Percentiles rank a stretch among this genome's conserved stretches.
phyloP scores from a whole-genome alignment of 116 monocot genomes.

The Thalassia testudinum region DNA sequence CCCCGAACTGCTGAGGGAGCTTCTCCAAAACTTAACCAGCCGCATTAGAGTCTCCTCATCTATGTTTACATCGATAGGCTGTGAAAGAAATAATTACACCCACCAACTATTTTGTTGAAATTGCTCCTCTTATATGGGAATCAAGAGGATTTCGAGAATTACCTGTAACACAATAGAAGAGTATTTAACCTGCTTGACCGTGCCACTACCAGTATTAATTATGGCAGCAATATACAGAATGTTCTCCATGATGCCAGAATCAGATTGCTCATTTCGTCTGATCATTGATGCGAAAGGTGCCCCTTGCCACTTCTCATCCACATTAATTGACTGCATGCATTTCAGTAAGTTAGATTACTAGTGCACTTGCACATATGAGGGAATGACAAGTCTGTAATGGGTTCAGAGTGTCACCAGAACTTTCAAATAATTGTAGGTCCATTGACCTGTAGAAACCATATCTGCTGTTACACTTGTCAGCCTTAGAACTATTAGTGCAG shows the following conservation, averaged over 20 bases:
- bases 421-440: constrained; percentile 24
- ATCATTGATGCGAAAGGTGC: constrained; percentile 82
- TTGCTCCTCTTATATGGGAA: not conserved
- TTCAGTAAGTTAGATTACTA: not conserved
- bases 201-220: constrained; percentile 28
- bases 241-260: constrained; percentile 24
- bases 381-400: not conserved
- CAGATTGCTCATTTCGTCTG: constrained; percentile 42
- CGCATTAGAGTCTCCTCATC: constrained; percentile 90
- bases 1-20: constrained; percentile 40
- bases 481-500: constrained; percentile 35
- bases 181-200: constrained; percentile 53
- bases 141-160: constrained; percentile 1
- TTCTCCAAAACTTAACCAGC: constrained; percentile 82
- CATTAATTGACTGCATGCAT: constrained; percentile 43
- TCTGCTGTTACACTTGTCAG: constrained; percentile 34
- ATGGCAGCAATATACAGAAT: constrained; percentile 33
- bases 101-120: not conserved
- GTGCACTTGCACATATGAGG: not conserved
- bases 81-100: constrained; percentile 1
- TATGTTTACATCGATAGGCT: constrained; percentile 87
- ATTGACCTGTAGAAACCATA: constrained; percentile 26
- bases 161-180: constrained; percentile 77
- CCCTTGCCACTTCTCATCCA: constrained; percentile 88
- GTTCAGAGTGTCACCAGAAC: constrained; percentile 33